Percentiles rank a stretch among this genome's conserved stretches.
These are phyloP conservation scores for Nyssa sinensis DNA, from an alignment of 148 eudicot genomes.

Conservation along the genomic window DNA sequence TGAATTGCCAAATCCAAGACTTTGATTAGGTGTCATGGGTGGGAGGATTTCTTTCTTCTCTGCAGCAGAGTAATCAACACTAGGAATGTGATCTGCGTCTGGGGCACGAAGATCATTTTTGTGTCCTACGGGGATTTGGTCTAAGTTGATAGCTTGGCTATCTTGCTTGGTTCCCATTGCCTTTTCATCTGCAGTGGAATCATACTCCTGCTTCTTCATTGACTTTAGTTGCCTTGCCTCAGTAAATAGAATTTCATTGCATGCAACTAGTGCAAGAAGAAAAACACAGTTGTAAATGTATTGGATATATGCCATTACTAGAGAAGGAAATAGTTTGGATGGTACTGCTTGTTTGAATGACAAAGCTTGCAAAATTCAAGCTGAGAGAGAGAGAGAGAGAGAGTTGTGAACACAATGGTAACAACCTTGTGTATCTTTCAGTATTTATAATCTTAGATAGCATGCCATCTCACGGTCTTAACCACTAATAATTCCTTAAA, in stretches of 20 bases:
- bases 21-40: neutral
- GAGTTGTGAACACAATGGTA: neutral
- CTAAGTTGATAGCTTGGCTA: neutral
- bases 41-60: conserved; percentile 6
- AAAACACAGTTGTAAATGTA: conserved; percentile 2
- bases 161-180: neutral
- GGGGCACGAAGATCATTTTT: neutral
- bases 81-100: neutral
- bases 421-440: neutral
- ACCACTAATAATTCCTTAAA: neutral
- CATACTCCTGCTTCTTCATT: conserved; percentile 4
- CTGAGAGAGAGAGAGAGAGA: neutral
- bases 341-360: neutral
- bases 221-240: conserved; percentile 32
- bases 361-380: neutral
- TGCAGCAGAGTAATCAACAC: neutral
- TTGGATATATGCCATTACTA: conserved; percentile 23
- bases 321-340: neutral
- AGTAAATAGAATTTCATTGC: conserved; percentile 14
- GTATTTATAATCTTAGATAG: conserved; percentile 22
- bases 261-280: conserved; percentile 18
- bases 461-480: neutral
- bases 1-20: conserved; percentile 4
- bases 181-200: neutral
- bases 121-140: neutral